Evolutionary conservation across 2,329 filamentous ascomycete genomes (phyloP), one percentile per base, ranked within the genome.

Genomic region (Pseudogymnoascus sp.): DNA sequence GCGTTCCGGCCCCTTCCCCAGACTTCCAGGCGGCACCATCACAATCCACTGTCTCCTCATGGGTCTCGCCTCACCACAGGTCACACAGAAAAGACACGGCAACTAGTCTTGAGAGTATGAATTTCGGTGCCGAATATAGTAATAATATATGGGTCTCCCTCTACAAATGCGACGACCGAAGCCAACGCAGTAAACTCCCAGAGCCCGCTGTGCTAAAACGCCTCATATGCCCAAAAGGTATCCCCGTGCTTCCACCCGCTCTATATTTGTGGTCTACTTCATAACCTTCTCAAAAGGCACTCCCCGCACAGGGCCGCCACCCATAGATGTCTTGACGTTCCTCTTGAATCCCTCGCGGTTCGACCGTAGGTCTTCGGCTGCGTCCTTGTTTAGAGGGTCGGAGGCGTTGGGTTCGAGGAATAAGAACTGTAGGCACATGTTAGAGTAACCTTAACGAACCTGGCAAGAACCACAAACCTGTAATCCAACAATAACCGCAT

Each of bases 331-430:
- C 70, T 89, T 84, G 38, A 97, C 94, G 71, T 97, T 97, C 64
- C 91, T 82, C 81, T 92, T 94, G 77, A 99, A 99, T 30, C 81
- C 84, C 60, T 97, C 94, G 37, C 92, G 80, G 74, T 94, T 96
- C 57, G 81, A 81, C 69, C 93, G 86, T 68, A 99, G 79, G 72
- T 97, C 94, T 64, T 97, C 92, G 3, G 94, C 94, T 0, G 94
- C 94, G 71, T 97, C 93, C 79, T 99, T 97, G 77, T 99, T 99
- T 64, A 99, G 79, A n/a, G 94, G 94, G 72, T 99, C 94, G 57
- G 89, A 92, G 8, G 94, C 92, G 72, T 99, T 99, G 16, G 94
- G 94, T 74, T 99, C 94, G 65, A 97, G 86, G 81, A 99, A 99
- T 59, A 99, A 82, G 73, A 97, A 97, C 88, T 96, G 74, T 57